Evolutionary conservation across 768 basidiomycete genomes (phyloP).

Genomic region (Multifurca ochricompacta): DNA sequence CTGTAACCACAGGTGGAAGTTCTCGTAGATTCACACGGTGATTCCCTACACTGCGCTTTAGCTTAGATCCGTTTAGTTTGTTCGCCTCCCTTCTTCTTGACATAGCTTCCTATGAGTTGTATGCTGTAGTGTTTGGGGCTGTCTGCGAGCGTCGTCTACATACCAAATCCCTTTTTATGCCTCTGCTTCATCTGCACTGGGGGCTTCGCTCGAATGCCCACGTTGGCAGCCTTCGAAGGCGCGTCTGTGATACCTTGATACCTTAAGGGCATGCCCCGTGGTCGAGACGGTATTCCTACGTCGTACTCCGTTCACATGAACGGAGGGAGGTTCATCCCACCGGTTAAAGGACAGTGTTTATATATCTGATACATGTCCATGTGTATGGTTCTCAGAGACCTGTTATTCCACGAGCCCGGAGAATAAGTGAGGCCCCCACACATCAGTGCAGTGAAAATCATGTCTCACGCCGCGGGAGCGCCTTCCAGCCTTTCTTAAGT

Average conservation of each 20-base stretch:
- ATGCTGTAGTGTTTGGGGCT: neutral
- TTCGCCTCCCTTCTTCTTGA: neutral
- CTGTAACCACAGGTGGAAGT: conserved; percentile 65
- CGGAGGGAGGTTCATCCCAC: neutral
- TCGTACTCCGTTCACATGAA: neutral
- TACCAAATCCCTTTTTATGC: conserved; percentile 8
- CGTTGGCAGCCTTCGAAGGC: neutral
- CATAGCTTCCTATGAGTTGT: neutral
- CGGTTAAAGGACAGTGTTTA: neutral
- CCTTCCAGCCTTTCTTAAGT: conserved; percentile 59
- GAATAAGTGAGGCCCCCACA: neutral
- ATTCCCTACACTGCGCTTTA: neutral
- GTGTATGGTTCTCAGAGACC: neutral
- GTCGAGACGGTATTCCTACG: neutral
- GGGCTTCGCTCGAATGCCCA: neutral
- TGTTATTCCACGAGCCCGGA: neutral
- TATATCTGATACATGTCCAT: neutral
- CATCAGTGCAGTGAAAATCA: neutral
- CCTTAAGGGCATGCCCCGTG: neutral
- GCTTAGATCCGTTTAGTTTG: conserved; percentile 9
- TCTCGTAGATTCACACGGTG: conserved; percentile 36
- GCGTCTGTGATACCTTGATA: neutral
- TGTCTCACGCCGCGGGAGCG: conserved; percentile 35
- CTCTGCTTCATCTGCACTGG: neutral
- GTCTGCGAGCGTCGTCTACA: neutral